These are phyloP conservation scores for Capillidium rhysosporum DNA, from an alignment of 371 early-diverging fungal genomes.

Conservation along the genomic window DNA sequence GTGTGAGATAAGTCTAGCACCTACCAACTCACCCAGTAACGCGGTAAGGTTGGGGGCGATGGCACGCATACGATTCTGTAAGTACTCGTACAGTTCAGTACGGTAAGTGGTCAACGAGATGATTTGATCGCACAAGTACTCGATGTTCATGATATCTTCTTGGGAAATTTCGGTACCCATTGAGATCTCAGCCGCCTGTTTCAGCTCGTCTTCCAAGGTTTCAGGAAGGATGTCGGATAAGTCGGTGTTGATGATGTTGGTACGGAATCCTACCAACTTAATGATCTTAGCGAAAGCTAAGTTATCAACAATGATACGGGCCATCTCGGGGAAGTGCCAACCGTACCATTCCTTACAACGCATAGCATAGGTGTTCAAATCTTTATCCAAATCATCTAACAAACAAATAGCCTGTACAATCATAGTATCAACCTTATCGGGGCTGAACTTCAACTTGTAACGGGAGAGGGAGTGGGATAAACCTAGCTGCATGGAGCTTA, in stretches of 20 bases:
- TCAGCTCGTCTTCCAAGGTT: constrained; percentile 74
- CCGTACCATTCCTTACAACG: constrained; percentile 93
- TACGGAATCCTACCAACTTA: constrained; percentile 53
- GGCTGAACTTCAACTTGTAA: constrained; percentile 79
- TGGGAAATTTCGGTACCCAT: constrained; percentile 91
- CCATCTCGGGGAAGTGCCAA: constrained; percentile 98
- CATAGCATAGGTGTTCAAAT: constrained; percentile 93
- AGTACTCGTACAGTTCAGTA: constrained; percentile 71
- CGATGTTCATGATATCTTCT: constrained; percentile 85
- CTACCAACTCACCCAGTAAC: constrained; percentile 91
- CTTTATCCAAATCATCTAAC: constrained; percentile 87
- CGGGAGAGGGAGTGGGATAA: constrained; percentile 65
- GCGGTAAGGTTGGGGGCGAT: constrained; percentile 97
- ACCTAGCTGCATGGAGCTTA: constrained; percentile 69
- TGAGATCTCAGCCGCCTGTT: constrained; percentile 84
- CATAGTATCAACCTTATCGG: constrained; percentile 91
- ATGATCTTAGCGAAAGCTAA: constrained; percentile 51
- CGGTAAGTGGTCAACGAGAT: constrained; percentile 83
- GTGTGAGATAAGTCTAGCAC: constrained; percentile 88
- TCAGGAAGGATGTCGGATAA: constrained; percentile 70
- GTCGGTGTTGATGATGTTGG: constrained; percentile 51
- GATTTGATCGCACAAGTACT: constrained; percentile 83
- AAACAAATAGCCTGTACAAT: constrained; percentile 88
- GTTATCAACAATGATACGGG: constrained; percentile 57
- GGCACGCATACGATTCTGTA: constrained; percentile 84